These are phyloP conservation scores for Candolleomyces eurysporus DNA, from an alignment of 768 basidiomycete genomes.

Conservation along the genomic window DNA sequence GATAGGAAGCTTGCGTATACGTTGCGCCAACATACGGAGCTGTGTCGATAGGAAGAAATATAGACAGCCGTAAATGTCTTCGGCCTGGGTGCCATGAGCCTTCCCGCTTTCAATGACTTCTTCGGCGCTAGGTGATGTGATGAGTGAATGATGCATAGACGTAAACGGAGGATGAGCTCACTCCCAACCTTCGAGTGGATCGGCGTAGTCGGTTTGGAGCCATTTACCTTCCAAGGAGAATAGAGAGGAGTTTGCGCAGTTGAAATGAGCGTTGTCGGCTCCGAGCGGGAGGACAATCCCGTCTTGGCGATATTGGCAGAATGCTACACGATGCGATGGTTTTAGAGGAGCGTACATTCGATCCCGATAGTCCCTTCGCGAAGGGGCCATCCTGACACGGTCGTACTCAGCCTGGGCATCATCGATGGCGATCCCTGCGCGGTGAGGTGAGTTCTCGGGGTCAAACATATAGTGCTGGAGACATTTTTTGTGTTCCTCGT, in stretches of 20 bases:
- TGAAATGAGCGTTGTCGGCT: conserved; percentile 38
- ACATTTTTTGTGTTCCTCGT: background rate
- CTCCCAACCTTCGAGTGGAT: conserved; percentile 46
- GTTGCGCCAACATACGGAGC: conserved; percentile 33
- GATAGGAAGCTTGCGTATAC: conserved; percentile 31
- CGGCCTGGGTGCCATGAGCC: conserved; percentile 33
- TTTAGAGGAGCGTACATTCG: conserved; percentile 32
- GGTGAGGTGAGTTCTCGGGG: background rate
- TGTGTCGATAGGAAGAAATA: conserved; percentile 44
- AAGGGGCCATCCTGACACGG: conserved; percentile 31
- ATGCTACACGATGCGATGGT: conserved; percentile 45
- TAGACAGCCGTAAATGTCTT: conserved; percentile 50
- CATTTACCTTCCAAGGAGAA: conserved; percentile 36
- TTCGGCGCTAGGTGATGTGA: conserved; percentile 22
- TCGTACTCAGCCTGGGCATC: conserved; percentile 31
- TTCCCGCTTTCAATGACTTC: conserved; percentile 33
- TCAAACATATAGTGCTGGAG: background rate
- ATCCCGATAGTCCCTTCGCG: conserved; percentile 37
- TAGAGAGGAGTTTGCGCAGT: conserved; percentile 37
- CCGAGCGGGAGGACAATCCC: conserved; percentile 52
- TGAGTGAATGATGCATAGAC: background rate
- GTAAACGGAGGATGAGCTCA: conserved; percentile 18
- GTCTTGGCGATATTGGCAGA: conserved; percentile 33
- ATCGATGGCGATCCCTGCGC: conserved; percentile 2
- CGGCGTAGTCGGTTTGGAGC: conserved; percentile 38